These are phyloP conservation scores for California macrophylla DNA, from an alignment of 441 rosid species.

Conservation along the genomic window DNA sequence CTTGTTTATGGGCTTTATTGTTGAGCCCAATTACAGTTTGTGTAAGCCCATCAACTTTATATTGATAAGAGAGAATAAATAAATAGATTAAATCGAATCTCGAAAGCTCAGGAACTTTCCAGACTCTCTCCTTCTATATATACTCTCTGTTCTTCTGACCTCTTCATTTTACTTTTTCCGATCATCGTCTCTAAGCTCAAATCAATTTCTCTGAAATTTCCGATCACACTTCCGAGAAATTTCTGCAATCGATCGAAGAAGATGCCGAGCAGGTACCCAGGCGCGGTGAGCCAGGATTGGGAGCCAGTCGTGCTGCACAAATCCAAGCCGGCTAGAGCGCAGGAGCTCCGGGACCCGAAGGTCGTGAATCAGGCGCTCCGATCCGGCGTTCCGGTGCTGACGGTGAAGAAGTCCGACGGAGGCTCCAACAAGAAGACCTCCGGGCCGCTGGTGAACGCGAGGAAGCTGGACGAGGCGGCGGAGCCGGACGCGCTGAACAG, in stretches of 20 bases:
- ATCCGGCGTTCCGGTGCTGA: slow-evolving; percentile 48
- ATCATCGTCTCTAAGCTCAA: neutral
- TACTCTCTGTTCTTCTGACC: neutral
- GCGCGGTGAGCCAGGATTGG: slow-evolving; percentile 66
- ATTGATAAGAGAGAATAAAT: neutral
- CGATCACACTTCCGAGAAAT: neutral
- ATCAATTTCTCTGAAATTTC: neutral
- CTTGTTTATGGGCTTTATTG: neutral
- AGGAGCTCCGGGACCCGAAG: slow-evolving; percentile 59
- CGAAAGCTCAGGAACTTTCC: slow-evolving; percentile 2
- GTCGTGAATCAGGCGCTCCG: slow-evolving; percentile 72
- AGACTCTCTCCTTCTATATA: slow-evolving; percentile 4
- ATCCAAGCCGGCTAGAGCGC: slow-evolving; percentile 40
- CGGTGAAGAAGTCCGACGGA: slow-evolving; percentile 59
- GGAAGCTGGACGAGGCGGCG: slow-evolving; percentile 59
- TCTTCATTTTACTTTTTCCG: neutral
- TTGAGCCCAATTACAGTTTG: neutral
- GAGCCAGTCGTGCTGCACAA: slow-evolving; percentile 70
- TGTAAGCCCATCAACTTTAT: slow-evolving; percentile 1
- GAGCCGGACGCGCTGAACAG: slow-evolving; percentile 56
- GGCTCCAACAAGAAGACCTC: slow-evolving; percentile 55
- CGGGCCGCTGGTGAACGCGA: slow-evolving; percentile 34
- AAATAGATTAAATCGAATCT: neutral
- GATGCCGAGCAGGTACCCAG: slow-evolving; percentile 67
- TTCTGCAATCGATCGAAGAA: neutral